These are phyloP conservation scores for Mortierella sp. DNA, from an alignment of 371 early-diverging fungal genomes.

Conservation along the genomic window DNA sequence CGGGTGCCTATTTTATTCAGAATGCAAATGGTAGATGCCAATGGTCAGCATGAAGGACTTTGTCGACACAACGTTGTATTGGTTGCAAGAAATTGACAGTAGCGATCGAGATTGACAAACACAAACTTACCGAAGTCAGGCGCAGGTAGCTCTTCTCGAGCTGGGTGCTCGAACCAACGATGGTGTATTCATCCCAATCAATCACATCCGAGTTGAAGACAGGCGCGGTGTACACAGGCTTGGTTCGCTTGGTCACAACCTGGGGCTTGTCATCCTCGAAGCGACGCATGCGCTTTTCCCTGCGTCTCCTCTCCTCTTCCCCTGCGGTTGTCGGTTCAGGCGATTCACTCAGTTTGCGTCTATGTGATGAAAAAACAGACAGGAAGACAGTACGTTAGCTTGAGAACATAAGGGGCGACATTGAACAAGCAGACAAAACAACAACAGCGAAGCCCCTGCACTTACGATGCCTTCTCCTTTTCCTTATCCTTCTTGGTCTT, in stretches of 20 bases:
- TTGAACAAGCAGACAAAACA: neutral
- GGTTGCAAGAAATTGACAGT: too few species aligned
- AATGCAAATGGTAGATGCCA: neutral
- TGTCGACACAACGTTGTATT: neutral
- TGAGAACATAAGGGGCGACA: neutral
- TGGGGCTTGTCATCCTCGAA: slow-evolving; percentile 19
- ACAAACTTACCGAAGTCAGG: slow-evolving; percentile 81
- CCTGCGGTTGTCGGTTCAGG: slow-evolving; percentile 60
- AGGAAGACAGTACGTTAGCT: neutral
- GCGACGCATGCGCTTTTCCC: slow-evolving; percentile 38
- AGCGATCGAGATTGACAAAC: neutral
- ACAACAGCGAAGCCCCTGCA: neutral
- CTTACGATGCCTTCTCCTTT: slow-evolving; percentile 12
- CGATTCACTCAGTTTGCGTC: slow-evolving; percentile 26
- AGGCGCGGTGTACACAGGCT: slow-evolving; percentile 28
- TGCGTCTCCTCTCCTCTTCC: slow-evolving; percentile 48
- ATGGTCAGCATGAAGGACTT: neutral
- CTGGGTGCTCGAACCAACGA: slow-evolving; percentile 88
- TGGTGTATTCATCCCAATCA: slow-evolving; percentile 85
- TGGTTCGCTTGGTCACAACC: slow-evolving; percentile 21
- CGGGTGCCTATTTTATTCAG: slow-evolving; percentile 78
- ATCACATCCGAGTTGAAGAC: slow-evolving; percentile 68
- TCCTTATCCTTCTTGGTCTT: slow-evolving; percentile 12
- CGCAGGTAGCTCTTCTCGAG: slow-evolving; percentile 93
- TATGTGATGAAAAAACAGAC: neutral